Conservation (phyloP, 2,329 filamentous ascomycete species). For the Claviceps paspali region DNA sequence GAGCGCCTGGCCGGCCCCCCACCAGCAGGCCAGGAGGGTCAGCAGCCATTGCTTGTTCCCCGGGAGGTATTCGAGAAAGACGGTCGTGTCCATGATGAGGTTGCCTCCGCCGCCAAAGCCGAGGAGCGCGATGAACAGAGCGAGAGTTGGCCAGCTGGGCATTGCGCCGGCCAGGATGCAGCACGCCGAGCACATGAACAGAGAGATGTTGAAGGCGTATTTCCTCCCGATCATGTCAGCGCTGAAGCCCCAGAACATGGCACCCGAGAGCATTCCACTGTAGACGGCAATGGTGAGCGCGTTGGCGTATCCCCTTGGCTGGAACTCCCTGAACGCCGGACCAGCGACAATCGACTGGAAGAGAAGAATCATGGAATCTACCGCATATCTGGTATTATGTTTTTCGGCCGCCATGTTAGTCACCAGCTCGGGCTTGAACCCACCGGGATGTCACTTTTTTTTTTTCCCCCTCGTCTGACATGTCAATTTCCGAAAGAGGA, state of each 20-base stretch:
- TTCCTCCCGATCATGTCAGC: constrained; percentile 54
- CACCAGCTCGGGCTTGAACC: too few relatives aligned
- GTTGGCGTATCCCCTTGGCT: constrained; percentile 34
- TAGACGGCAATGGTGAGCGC: constrained; percentile 49
- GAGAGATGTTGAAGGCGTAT: constrained; percentile 52
- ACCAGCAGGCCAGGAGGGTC: constrained; percentile 30
- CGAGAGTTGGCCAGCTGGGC: constrained; percentile 51
- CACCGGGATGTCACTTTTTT: too few relatives aligned
- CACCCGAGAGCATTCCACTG: constrained; percentile 37
- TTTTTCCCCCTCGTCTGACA: background rate
- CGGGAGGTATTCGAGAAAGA: constrained; percentile 37
- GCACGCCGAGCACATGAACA: constrained; percentile 44
- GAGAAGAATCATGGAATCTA: constrained; percentile 30
- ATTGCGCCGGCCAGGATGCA: constrained; percentile 48
- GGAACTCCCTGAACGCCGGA: constrained; percentile 44
- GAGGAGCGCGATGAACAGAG: constrained; percentile 45
- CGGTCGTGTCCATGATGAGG: constrained; percentile 33
- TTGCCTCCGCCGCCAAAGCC: constrained; percentile 45
- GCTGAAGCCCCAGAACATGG: constrained; percentile 52
- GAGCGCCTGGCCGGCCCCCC: constrained; percentile 36
- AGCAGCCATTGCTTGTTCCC: constrained; percentile 31
- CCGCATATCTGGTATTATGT: too few relatives aligned
- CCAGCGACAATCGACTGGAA: constrained; percentile 48
- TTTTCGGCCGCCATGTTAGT: constrained; percentile 5
- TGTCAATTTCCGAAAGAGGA: background rate